phyloP scores from a whole-genome alignment of 331 rosid genomes.

The Rosa hybrid region DNA sequence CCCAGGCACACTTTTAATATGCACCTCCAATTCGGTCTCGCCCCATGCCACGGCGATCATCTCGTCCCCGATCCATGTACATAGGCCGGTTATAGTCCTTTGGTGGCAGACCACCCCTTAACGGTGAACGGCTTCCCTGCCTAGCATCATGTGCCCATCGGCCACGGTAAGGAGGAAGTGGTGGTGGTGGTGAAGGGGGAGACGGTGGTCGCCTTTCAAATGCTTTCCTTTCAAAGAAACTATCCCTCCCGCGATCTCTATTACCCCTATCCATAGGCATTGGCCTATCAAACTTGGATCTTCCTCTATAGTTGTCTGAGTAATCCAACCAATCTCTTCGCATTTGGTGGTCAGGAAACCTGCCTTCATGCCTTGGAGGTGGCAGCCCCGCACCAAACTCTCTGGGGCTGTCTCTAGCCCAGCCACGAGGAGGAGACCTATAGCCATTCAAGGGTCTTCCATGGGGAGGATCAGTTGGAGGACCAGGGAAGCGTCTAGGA shows the following conservation, averaged over 20 bases:
- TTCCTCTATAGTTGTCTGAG: constrained; percentile 67
- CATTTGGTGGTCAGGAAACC: constrained; percentile 61
- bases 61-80: constrained; percentile 58
- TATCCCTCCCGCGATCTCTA: constrained; percentile 79
- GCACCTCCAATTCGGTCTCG: constrained; percentile 78
- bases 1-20: constrained; percentile 38
- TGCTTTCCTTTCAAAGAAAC: constrained; percentile 65
- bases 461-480: constrained; percentile 67
- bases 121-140: constrained; percentile 87
- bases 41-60: constrained; percentile 66
- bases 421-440: constrained; percentile 83
- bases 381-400: constrained; percentile 69
- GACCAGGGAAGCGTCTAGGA: constrained; percentile 74
- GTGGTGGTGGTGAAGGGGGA: constrained; percentile 53
- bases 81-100: constrained; percentile 63
- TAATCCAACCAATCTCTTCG: constrained; percentile 68
- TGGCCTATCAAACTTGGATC: constrained; percentile 80
- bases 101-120: constrained; percentile 71
- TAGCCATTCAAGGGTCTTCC: constrained; percentile 67
- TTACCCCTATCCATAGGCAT: constrained; percentile 67
- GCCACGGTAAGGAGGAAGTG: constrained; percentile 60
- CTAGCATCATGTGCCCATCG: constrained; percentile 77
- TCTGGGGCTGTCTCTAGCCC: constrained; percentile 75
- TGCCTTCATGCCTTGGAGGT: constrained; percentile 64
- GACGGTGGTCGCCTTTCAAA: constrained; percentile 81